A percentile compares a stretch with the other conserved stretches of the same genome.
These are phyloP conservation scores for Radiomyces spectabilis DNA, from an alignment of 192 early-diverging fungal species.

Conservation along the genomic window DNA sequence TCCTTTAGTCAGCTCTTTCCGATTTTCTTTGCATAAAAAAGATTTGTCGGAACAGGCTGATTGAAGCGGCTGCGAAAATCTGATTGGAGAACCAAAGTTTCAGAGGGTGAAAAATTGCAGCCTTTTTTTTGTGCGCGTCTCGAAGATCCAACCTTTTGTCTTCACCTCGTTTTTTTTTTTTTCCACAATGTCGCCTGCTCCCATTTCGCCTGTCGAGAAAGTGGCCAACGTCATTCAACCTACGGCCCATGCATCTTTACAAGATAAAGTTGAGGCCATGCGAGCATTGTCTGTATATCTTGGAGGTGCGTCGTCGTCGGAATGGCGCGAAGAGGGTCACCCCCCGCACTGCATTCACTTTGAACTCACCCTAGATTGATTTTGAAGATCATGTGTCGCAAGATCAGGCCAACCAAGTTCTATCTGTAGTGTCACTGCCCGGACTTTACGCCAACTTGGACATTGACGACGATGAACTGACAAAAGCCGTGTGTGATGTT, in stretches of 20 bases:
- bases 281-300: constrained; percentile 2
- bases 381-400: neutral
- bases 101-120: too few relatives aligned
- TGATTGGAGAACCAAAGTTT: too few relatives aligned
- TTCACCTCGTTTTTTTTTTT: too few relatives aligned
- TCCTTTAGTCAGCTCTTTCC: too few relatives aligned
- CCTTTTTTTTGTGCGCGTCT: too few relatives aligned
- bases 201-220: neutral
- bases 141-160: too few relatives aligned
- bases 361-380: neutral
- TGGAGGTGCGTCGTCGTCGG: constrained; percentile 3
- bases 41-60: too few relatives aligned
- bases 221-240: constrained; percentile 4
- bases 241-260: neutral
- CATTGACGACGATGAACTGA: constrained; percentile 3
- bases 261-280: constrained; percentile 1
- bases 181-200: constrained; percentile 6
- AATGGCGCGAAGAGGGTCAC: neutral
- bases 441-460: constrained; percentile 8
- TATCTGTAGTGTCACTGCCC: constrained; percentile 13
- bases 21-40: too few relatives aligned
- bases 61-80: too few relatives aligned
- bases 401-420: neutral
- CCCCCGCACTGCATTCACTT: neutral
- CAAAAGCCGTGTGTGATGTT: constrained; percentile 14